These are phyloP conservation scores for Ajuga reptans DNA, from an alignment of 305 asterid genomes.

Conservation along the genomic window DNA sequence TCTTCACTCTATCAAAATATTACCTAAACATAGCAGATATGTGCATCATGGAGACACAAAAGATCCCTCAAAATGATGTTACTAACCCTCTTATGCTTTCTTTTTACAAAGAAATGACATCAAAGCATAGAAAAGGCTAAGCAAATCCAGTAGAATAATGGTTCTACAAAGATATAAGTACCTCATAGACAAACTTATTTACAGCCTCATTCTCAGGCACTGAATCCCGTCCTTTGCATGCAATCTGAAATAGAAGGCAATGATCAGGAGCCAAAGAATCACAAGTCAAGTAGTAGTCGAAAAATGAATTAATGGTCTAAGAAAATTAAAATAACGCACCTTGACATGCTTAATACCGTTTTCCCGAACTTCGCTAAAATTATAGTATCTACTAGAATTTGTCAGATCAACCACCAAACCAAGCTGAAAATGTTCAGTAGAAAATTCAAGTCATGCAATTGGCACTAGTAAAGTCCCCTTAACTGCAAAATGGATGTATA, in stretches of 20 bases:
- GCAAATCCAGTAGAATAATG: conserved; percentile 8
- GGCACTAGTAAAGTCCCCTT: conserved; percentile 16
- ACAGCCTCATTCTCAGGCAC: conserved; percentile 90
- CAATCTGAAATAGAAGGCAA: conserved; percentile 49
- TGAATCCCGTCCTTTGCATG: conserved; percentile 95
- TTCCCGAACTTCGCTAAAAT: conserved; percentile 43
- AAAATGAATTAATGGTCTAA: conserved; percentile 13
- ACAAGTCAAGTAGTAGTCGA: neutral
- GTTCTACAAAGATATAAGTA: conserved; percentile 25
- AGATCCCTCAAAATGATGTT: neutral
- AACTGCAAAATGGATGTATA: conserved; percentile 14
- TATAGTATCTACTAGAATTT: conserved; percentile 80
- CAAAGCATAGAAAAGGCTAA: neutral
- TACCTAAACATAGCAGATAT: neutral
- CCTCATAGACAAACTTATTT: conserved; percentile 82
- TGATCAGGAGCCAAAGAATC: conserved; percentile 27
- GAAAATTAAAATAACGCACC: conserved; percentile 40
- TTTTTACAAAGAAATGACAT: conserved; percentile 14
- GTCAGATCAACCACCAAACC: conserved; percentile 98
- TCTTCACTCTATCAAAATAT: too few relatives aligned
- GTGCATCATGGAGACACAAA: neutral
- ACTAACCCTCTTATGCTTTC: neutral
- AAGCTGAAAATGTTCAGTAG: conserved; percentile 53
- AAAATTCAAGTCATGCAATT: conserved; percentile 20
- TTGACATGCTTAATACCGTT: conserved; percentile 88